Percentiles rank a stretch among this genome's conserved stretches.
Conservation (phyloP, 257 asterid species). For the Voacanga thouarsii region DNA sequence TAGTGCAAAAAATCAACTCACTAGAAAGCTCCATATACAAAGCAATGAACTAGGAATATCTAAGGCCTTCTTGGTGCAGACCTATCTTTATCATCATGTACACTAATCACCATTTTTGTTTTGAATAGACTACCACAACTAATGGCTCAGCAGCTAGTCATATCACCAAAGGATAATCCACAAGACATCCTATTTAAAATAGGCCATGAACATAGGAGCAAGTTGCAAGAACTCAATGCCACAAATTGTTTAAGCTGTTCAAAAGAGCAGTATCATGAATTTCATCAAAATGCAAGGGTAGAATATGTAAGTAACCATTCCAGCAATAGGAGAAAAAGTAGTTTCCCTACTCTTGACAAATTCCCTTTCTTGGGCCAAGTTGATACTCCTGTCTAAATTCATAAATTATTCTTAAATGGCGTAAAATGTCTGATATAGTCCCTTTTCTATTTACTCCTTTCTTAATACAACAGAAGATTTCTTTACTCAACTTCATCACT, state of each 20-base stretch:
- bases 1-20: not conserved
- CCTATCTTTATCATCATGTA: not conserved
- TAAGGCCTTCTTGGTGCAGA: not conserved
- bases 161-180: not conserved
- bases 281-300: not conserved
- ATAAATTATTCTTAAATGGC: not conserved
- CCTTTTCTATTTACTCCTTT: no score
- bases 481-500: no score
- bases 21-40: not conserved
- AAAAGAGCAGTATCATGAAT: not conserved
- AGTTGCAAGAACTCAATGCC: not conserved
- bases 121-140: no score
- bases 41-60: not conserved
- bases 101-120: not conserved
- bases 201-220: not conserved
- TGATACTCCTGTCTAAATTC: not conserved
- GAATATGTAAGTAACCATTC: not conserved
- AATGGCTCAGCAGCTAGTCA: no score
- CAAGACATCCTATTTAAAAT: not conserved
- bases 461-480: no score
- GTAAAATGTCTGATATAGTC: not conserved
- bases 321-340: not conserved
- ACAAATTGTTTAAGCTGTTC: not conserved
- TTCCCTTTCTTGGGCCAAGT: not conserved
- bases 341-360: not conserved